Base-by-base conservation (phyloP, 306 rosid species). In the Purshia tridentata region DNA sequence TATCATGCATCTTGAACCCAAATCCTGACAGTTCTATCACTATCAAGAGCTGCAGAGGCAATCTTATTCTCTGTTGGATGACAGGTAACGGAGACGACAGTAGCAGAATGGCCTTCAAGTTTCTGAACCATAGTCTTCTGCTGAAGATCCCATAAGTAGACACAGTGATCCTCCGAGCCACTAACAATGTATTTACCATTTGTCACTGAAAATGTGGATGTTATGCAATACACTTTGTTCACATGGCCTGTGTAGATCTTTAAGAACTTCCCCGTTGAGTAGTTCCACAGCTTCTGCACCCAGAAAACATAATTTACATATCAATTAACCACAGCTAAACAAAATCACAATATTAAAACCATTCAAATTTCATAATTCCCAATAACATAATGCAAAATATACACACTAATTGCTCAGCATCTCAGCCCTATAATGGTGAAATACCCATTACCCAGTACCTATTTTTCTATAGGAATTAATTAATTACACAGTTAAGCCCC, bases 91-190 rank as follows among this genome's bases (percentile, higher is more conserved):
- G 96, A 90, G 78, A 94, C 69, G 35, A 89, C 97, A 37, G 90
- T 86, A 76, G 89, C 97, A 13, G 91, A 59, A 75, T 91, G 99
- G 82, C 95, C 99, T 86, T 87, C 96, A 14, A 94, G 88, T 82
- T 82, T 94, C 85, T 94, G 99, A 78, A 94, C 71, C 96, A 91
- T 73, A 46, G 70, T 88, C 77, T 90, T 94, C 70, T 48, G 80
- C 84, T 88, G 92, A 72, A 94, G 96, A 88, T 94, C 97, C 98
- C 98, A 94, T 42, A 94, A 40, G 75, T 91, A 94, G 40, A 94
- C 82, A 46, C 98, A 85, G 8, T 76, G 69, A 77, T 94, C 98
- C 86, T 94, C 97, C 19, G 97, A 94, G 58, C 98, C 98, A 42
- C 98, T 83, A 1, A 94, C 96, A 48, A 94, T 89, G 73, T 89